Evolutionary conservation across 2,329 filamentous ascomycete species (phyloP), one percentile per base, ranked within the genome.

Genomic region (Phaeophleospora eucalypticola): DNA sequence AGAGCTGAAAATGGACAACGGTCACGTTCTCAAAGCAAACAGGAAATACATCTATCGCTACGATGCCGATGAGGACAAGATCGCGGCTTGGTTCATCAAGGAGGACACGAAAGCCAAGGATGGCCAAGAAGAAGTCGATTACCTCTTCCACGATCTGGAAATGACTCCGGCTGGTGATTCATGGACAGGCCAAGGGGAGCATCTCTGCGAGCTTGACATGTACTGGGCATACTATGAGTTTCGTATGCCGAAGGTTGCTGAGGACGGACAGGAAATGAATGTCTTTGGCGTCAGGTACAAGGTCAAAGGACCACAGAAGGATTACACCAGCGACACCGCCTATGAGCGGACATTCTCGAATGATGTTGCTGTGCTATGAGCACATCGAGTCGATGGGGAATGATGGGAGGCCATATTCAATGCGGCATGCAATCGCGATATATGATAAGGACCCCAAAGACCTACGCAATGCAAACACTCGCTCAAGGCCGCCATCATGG

Each of bases 21-120:
- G 64, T 12, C 58, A 63, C 34, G 59, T 70, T 0, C 82, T 87
- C 60, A 74, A 72, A 27, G 83, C 83, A 0, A 82, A 78, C 12
- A 71, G 82, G 17, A 79, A 85, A 17, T 90, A 91, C 59, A 74
- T 87, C 1, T 90, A 86, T 73, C 78, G 86, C 0, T 89, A 88
- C 58, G 73, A 80, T 43, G 80, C 83, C 46, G 61, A 56, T n/a
- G 72, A 66, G 2, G 84, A 89, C 58, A 70, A 67, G 36, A 72
- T 91, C 20, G 84, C 79, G 48, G 82, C 85, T 1, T 91, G 86
- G 86, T 90, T 90, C 57, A 81, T 81, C 33, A 81, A 82, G 52
- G 80, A 86, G 24, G 83, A 89, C 53, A 66, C 73, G 12, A 74
- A 72, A 54, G 74, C 74, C 9, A 48, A 57, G 19, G 53, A 62